A percentile compares a stretch with the other conserved stretches of the same genome.
Evolutionary conservation across 148 eudicot genomes (phyloP).

Genomic region (Arctostaphylos glauca): DNA sequence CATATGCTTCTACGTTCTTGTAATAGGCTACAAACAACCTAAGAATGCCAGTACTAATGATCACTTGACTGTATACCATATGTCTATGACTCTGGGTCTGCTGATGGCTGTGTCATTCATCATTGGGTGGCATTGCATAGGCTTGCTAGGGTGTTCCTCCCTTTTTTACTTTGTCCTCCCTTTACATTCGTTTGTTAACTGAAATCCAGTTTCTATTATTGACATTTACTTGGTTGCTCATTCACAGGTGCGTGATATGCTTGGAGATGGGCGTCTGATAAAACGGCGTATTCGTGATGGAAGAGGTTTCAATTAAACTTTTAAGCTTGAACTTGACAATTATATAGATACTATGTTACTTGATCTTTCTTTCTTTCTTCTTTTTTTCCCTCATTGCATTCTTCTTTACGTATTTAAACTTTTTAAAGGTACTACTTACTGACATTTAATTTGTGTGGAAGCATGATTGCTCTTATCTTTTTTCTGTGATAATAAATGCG

Average conservation of each 20-base stretch:
- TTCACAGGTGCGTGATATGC: slow-evolving; percentile 89
- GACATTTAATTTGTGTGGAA: neutral
- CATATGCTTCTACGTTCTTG: neutral
- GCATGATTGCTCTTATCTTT: neutral
- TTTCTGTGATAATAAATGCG: neutral
- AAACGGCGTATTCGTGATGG: slow-evolving; percentile 95
- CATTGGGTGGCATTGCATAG: neutral
- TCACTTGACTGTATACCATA: neutral
- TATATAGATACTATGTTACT: neutral
- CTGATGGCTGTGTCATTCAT: neutral
- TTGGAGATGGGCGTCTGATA: slow-evolving; percentile 96
- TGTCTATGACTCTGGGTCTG: neutral
- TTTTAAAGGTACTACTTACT: no score
- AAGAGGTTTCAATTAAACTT: slow-evolving; percentile 49
- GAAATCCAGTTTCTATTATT: neutral
- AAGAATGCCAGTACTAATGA: neutral
- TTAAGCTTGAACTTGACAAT: neutral
- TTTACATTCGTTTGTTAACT: neutral
- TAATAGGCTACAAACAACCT: neutral
- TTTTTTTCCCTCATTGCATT: no score
- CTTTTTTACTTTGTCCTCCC: neutral
- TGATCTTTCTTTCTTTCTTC: no score
- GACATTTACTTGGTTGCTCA: slow-evolving; percentile 12
- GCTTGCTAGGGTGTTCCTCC: neutral
- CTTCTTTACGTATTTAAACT: no score